These are phyloP conservation scores for Chlorella sp. DNA, from an alignment of 139 green algal species.

Conservation along the genomic window DNA sequence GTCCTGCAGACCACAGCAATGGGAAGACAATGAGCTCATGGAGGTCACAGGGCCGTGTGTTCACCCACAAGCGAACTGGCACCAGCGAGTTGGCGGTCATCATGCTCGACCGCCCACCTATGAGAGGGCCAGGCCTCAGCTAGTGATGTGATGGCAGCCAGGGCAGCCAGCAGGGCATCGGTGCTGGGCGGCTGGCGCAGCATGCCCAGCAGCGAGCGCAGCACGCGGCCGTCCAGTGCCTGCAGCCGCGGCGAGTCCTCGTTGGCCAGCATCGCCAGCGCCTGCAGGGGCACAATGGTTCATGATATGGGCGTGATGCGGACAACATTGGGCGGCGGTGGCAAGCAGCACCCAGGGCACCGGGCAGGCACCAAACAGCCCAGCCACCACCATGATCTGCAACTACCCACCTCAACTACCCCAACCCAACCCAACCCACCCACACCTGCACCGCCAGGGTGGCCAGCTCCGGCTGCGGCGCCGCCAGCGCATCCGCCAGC, in stretches of 20 bases:
- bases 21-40: background rate
- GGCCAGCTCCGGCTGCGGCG: background rate
- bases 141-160: slow-evolving; percentile 4
- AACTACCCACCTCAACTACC: background rate
- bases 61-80: background rate
- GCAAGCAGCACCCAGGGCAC: background rate
- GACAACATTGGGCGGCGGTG: background rate
- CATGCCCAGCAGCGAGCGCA: slow-evolving; percentile 25
- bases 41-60: background rate
- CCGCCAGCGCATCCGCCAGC: slow-evolving; percentile 29
- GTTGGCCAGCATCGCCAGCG: slow-evolving; percentile 6
- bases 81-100: background rate
- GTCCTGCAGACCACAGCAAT: background rate
- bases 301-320: background rate
- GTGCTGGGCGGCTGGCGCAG: slow-evolving; percentile 3
- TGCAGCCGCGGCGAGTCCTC: slow-evolving; percentile 35
- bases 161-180: slow-evolving; percentile 13
- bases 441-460: background rate
- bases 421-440: background rate
- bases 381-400: background rate
- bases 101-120: background rate
- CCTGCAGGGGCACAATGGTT: background rate
- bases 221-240: background rate
- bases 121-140: background rate
- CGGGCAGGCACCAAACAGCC: background rate